phyloP scores from a whole-genome alignment of 1,284 basidiomycete genomes.

The Ceratobasidium sp. region DNA sequence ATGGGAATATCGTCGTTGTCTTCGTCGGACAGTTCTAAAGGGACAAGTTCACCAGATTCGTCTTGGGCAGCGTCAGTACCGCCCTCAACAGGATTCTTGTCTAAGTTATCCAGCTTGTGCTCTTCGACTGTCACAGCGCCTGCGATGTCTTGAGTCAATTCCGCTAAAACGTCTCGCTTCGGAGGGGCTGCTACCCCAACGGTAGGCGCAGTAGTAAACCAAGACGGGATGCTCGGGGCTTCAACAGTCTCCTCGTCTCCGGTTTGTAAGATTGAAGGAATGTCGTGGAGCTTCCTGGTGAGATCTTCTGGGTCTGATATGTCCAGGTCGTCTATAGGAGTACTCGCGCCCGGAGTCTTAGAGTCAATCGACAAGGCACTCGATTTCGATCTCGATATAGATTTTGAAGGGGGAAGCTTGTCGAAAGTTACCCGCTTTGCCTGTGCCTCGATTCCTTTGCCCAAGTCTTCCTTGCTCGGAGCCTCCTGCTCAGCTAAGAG shows the following conservation, averaged over 20 bases:
- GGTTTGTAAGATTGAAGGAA: constrained; percentile 2
- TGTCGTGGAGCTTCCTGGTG: neutral
- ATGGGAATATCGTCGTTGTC: constrained; percentile 57
- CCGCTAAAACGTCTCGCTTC: constrained; percentile 18
- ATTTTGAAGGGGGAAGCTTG: neutral
- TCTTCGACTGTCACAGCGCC: neutral
- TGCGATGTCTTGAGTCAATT: constrained; percentile 13
- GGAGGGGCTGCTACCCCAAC: constrained; percentile 17
- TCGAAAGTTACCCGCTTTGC: constrained; percentile 21
- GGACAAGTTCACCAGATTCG: constrained; percentile 19
- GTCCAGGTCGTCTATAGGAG: neutral
- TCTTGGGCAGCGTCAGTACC: neutral
- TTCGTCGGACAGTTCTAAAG: constrained; percentile 42
- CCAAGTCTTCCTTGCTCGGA: neutral
- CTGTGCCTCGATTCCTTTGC: neutral
- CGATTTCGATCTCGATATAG: neutral
- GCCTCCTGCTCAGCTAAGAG: neutral
- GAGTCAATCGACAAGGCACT: neutral
- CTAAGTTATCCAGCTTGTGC: neutral
- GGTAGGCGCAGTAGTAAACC: constrained; percentile 38
- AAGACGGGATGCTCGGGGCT: constrained; percentile 17
- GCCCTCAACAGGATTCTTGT: neutral
- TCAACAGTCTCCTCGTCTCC: constrained; percentile 14
- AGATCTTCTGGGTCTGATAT: constrained; percentile 49
- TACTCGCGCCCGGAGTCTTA: neutral